Conservation (phyloP, 2,329 filamentous ascomycete genomes). For the Phialocephala sp. region DNA sequence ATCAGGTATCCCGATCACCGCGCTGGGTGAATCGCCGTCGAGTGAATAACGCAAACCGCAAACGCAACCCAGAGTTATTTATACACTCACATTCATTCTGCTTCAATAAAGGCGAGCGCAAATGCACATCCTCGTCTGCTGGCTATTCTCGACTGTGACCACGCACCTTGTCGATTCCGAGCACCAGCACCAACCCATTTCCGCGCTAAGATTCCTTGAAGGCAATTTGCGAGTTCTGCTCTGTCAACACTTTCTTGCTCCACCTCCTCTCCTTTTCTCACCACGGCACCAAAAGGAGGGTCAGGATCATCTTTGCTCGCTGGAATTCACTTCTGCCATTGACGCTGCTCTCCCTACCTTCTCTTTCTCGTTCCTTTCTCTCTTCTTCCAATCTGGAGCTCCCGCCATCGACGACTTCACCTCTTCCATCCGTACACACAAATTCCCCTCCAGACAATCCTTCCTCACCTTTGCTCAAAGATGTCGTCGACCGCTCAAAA, state of each 20-base stretch:
- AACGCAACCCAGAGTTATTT: not conserved
- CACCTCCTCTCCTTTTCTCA: constrained; percentile 13
- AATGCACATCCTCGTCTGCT: not conserved
- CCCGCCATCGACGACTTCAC: constrained; percentile 49
- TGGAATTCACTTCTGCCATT: constrained; percentile 8
- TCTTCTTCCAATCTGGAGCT: constrained; percentile 26
- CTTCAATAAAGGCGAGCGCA: not conserved
- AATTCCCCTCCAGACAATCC: constrained; percentile 42
- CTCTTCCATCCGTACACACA: constrained; percentile 59
- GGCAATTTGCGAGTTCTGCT: constrained; percentile 23
- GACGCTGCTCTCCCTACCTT: constrained; percentile 18
- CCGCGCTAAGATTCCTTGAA: constrained; percentile 10
- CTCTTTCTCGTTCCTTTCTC: constrained; percentile 22
- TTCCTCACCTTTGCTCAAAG: constrained; percentile 51
- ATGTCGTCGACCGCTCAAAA: constrained; percentile 56
- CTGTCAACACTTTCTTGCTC: constrained; percentile 22
- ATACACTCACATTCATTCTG: not conserved
- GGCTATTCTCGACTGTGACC: not conserved
- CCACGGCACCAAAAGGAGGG: constrained; percentile 4
- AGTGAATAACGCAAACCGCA: not conserved
- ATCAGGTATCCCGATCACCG: not conserved
- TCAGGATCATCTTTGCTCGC: constrained; percentile 10
- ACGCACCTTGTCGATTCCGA: not conserved
- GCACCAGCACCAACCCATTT: not conserved
- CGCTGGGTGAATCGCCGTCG: not conserved